These are phyloP conservation scores for Lepidium aucheri DNA, from an alignment of 345 rosid genomes.

Conservation along the genomic window DNA sequence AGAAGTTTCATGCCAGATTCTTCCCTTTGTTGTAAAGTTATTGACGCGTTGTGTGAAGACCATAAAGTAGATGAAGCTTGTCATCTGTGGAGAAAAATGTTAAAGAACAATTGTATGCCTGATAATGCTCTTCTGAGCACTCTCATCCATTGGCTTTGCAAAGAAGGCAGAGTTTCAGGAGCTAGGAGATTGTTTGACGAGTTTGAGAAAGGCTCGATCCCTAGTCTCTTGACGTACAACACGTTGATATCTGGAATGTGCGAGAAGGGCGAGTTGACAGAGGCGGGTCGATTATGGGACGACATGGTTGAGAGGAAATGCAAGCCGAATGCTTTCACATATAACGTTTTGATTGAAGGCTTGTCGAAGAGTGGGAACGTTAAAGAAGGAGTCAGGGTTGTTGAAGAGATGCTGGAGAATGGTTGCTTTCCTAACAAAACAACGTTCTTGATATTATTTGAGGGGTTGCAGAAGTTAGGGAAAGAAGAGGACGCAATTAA, in stretches of 20 bases:
- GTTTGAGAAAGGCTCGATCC: conserved; percentile 65
- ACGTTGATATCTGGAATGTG: conserved; percentile 74
- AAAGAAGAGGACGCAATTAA: conserved; percentile 45
- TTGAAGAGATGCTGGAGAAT: conserved; percentile 72
- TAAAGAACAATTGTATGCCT: conserved; percentile 61
- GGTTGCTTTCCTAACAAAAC: conserved; percentile 54
- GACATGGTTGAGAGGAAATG: conserved; percentile 77
- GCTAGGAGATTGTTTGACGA: conserved; percentile 74
- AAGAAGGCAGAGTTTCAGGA: conserved; percentile 52
- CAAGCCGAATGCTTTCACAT: conserved; percentile 66
- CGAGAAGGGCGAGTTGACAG: conserved; percentile 58
- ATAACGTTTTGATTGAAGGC: conserved; percentile 63
- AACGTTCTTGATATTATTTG: conserved; percentile 46
- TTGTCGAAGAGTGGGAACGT: conserved; percentile 57
- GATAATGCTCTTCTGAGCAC: conserved; percentile 73
- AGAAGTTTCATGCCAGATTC: conserved; percentile 55
- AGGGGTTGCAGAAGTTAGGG: conserved; percentile 34
- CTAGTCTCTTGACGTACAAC: conserved; percentile 69
- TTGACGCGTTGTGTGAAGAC: conserved; percentile 55
- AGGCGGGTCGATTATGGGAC: conserved; percentile 80
- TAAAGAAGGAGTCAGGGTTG: conserved; percentile 54
- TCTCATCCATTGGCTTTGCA: conserved; percentile 81
- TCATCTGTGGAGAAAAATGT: conserved; percentile 64
- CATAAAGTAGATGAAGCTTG: conserved; percentile 72
- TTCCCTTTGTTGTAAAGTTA: conserved; percentile 68